These are phyloP conservation scores for Ustulina deusta DNA, from an alignment of 2,329 filamentous ascomycete genomes.

Conservation along the genomic window DNA sequence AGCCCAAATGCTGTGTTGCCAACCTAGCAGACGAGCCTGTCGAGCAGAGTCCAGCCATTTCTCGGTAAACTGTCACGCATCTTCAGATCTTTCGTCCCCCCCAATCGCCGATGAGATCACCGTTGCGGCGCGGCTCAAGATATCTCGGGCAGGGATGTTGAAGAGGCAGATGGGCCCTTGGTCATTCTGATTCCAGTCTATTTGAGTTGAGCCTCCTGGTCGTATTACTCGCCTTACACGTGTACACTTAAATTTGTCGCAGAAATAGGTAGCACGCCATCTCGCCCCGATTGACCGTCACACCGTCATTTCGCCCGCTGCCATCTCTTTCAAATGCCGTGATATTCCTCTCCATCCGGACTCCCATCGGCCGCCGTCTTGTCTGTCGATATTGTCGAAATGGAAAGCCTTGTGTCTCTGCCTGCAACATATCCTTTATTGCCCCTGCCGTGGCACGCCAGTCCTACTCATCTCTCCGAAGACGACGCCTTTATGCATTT, in stretches of 20 bases:
- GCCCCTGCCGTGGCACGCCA: constrained; percentile 27
- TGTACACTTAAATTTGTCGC: constrained; percentile 33
- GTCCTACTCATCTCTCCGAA: constrained; percentile 21
- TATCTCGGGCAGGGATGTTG: constrained; percentile 30
- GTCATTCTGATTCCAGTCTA: constrained; percentile 6
- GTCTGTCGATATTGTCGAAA: constrained; percentile 34
- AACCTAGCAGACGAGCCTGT: constrained; percentile 26
- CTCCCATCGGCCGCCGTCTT: constrained; percentile 33
- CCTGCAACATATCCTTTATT: constrained; percentile 32
- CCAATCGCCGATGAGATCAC: constrained; percentile 1
- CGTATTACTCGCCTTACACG: constrained; percentile 12
- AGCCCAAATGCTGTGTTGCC: constrained; percentile 43
- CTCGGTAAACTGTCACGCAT: background rate
- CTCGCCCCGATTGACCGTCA: constrained; percentile 46
- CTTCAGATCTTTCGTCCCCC: background rate
- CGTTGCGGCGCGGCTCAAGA: constrained; percentile 8
- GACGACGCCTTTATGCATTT: constrained; percentile 26
- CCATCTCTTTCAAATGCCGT: constrained; percentile 44
- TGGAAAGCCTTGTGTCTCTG: constrained; percentile 43
- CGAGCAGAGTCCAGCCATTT: constrained; percentile 8
- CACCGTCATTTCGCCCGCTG: constrained; percentile 31
- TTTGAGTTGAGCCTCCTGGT: background rate
- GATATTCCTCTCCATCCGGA: constrained; percentile 25
- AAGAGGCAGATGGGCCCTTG: constrained; percentile 16
- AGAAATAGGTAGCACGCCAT: constrained; percentile 47